These are phyloP conservation scores for Cryptosporidium tyzzeri DNA, from an alignment of 169 alveolate genomes.

Conservation along the genomic window DNA sequence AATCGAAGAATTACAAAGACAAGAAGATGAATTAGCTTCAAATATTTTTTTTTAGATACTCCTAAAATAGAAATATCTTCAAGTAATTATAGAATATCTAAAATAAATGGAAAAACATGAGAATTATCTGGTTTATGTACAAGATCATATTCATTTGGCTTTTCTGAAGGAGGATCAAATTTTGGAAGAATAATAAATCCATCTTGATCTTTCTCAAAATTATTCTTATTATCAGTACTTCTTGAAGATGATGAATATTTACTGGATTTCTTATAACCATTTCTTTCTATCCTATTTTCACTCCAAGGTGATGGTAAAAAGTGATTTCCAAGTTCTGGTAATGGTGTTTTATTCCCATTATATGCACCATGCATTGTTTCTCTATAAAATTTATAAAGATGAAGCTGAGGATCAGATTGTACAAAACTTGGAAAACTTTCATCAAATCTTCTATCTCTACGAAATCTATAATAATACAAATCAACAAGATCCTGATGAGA, in stretches of 20 bases:
- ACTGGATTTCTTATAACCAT: neutral
- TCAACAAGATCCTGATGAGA: conserved; percentile 61
- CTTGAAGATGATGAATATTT: conserved; percentile 2
- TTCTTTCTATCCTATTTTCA: neutral
- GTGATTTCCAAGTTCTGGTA: conserved; percentile 50
- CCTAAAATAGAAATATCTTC: neutral
- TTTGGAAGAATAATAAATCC: conserved; percentile 66
- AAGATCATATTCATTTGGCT: conserved; percentile 6
- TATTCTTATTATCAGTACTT: neutral
- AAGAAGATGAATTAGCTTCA: conserved; percentile 36
- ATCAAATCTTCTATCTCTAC: conserved; percentile 72
- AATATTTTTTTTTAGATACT: conserved; percentile 8
- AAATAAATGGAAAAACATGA: conserved; percentile 56
- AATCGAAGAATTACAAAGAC: conserved; percentile 59
- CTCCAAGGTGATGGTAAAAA: conserved; percentile 64
- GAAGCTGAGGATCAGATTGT: conserved; percentile 50
- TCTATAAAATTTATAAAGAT: conserved; percentile 61
- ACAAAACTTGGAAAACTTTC: conserved; percentile 45
- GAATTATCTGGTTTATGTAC: conserved; percentile 28
- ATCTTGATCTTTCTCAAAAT: conserved; percentile 34
- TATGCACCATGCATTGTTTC: conserved; percentile 72
- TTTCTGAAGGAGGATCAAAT: conserved; percentile 13
- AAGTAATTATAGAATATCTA: conserved; percentile 22
- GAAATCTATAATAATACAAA: conserved; percentile 52
- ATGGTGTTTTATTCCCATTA: conserved; percentile 66